These are phyloP conservation scores for Arthrobotrys musiformis DNA, from an alignment of 2,329 filamentous ascomycete species.

Conservation along the genomic window DNA sequence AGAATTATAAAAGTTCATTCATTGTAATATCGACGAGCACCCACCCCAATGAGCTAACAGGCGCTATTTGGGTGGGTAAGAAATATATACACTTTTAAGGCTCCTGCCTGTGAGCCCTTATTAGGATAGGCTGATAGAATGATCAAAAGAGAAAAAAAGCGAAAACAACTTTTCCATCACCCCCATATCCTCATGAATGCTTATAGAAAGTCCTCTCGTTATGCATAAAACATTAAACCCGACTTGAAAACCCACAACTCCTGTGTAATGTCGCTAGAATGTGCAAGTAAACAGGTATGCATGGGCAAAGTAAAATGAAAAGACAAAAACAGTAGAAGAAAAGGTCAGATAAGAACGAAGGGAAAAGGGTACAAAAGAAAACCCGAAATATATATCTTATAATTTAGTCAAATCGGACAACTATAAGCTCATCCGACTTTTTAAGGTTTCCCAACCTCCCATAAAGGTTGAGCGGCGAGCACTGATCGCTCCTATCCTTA, in stretches of 20 bases:
- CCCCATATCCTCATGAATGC: neutral
- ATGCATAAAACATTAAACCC: neutral
- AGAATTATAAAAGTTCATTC: neutral
- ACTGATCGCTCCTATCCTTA: conserved; percentile 46
- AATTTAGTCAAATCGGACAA: conserved; percentile 47
- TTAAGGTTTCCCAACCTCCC: conserved; percentile 40
- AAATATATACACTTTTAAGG: neutral
- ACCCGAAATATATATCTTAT: neutral
- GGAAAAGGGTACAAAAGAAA: neutral
- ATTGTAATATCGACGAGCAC: neutral
- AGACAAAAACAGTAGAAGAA: neutral
- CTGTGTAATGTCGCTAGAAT: conserved; percentile 6
- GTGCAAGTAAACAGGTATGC: neutral
- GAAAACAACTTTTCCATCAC: neutral
- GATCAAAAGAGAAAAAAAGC: neutral
- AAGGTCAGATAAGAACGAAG: neutral
- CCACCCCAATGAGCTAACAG: neutral
- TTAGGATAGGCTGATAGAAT: neutral
- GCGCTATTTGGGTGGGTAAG: neutral
- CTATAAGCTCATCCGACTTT: conserved; percentile 44
- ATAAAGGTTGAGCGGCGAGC: conserved; percentile 42
- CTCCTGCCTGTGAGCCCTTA: neutral
- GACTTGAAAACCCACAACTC: neutral
- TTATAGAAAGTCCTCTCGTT: neutral
- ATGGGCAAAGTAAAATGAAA: neutral